Evolutionary conservation across 73 alveolate species (phyloP).

Genomic region (Tetrahymena thermophila): DNA sequence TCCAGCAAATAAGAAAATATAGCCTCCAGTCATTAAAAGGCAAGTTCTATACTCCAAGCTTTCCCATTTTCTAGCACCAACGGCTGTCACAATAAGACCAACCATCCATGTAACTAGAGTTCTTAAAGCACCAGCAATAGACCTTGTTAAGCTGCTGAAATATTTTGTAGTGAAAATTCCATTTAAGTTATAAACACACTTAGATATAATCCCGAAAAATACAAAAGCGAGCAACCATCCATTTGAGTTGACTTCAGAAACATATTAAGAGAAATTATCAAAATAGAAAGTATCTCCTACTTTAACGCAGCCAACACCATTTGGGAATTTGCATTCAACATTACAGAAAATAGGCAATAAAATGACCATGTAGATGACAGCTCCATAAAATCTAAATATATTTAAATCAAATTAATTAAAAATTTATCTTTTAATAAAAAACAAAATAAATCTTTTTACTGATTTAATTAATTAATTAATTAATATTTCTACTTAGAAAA

Average conservation of each 20-base stretch:
- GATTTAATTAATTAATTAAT: neutral
- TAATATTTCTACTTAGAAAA: neutral
- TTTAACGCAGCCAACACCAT: neutral
- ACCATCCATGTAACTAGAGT: neutral
- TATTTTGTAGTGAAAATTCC: neutral
- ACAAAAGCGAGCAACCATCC: neutral
- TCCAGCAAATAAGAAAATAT: neutral
- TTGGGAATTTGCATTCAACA: neutral
- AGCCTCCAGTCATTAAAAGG: neutral
- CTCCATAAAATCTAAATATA: neutral
- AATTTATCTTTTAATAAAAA: too few relatives aligned
- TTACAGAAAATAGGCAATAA: neutral
- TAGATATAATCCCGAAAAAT: neutral
- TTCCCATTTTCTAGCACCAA: neutral
- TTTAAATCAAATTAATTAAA: neutral
- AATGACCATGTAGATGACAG: neutral
- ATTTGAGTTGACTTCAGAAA: neutral
- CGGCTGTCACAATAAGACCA: neutral
- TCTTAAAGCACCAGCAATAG: neutral
- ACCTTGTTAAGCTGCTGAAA: neutral
- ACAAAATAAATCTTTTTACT: too few relatives aligned
- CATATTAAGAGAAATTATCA: neutral
- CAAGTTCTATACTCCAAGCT: neutral
- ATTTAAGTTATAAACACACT: neutral
- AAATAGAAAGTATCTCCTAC: neutral